These are phyloP conservation scores for Ogataea naganishii DNA, from an alignment of 805 yeast genomes.

Conservation along the genomic window DNA sequence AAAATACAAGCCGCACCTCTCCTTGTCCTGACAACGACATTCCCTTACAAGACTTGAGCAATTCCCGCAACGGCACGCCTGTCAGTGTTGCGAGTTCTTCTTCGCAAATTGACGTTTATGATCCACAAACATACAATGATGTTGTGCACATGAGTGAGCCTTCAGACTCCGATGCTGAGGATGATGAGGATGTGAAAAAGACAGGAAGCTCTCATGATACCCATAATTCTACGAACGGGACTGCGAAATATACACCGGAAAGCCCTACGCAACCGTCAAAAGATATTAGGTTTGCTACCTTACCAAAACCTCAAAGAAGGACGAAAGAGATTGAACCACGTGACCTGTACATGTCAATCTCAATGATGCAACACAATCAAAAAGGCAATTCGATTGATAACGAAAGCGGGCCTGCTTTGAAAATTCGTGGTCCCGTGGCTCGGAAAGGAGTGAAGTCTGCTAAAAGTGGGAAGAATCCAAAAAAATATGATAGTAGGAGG, in stretches of 20 bases:
- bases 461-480: background rate
- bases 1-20: too few relatives aligned
- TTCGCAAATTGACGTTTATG: conserved; percentile 4
- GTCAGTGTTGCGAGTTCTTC: too few relatives aligned
- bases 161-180: conserved; percentile 25
- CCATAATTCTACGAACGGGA: conserved; percentile 1
- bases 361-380: conserved; percentile 59
- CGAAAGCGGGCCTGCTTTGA: conserved; percentile 70
- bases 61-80: too few relatives aligned
- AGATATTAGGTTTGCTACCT: conserved; percentile 49
- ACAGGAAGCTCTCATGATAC: background rate
- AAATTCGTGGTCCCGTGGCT: conserved; percentile 73
- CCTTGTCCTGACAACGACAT: too few relatives aligned
- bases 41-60: too few relatives aligned
- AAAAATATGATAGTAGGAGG: background rate
- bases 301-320: conserved; percentile 45
- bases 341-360: conserved; percentile 77
- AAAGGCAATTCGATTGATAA: conserved; percentile 24
- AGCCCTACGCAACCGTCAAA: conserved; percentile 1
- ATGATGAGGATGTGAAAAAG: conserved; percentile 3
- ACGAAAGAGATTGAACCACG: conserved; percentile 59
- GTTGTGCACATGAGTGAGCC: conserved; percentile 33
- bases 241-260: conserved; percentile 1
- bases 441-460: conserved; percentile 31
- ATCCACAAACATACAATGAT: conserved; percentile 6